Evolutionary conservation across 192 early-diverging fungal genomes (phyloP).

Genomic region (Mortierella alpina): DNA sequence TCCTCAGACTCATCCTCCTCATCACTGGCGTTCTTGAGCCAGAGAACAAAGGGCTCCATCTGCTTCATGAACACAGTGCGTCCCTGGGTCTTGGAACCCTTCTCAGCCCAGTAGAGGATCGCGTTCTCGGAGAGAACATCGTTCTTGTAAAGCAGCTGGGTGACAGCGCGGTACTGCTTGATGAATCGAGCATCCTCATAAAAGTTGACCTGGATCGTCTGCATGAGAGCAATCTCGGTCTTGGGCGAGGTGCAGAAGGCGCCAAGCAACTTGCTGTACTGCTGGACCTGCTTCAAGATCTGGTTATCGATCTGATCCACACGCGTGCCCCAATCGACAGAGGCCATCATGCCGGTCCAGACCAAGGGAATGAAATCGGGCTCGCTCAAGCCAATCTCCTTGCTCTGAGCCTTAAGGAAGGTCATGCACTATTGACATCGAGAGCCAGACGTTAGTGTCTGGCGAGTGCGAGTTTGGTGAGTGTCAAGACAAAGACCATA

Average conservation of each 20-base stretch:
- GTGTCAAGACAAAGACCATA: not conserved
- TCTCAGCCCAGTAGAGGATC: constrained; percentile 94
- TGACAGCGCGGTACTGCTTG: constrained; percentile 87
- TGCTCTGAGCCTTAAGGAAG: constrained; percentile 73
- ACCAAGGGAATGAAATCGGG: constrained; percentile 77
- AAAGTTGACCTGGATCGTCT: constrained; percentile 86
- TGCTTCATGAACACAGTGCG: constrained; percentile 94
- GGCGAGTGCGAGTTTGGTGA: not conserved
- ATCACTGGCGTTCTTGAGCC: constrained; percentile 79
- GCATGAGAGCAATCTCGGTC: constrained; percentile 87
- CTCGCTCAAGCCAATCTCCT: constrained; percentile 81
- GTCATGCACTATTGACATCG: constrained; percentile 62
- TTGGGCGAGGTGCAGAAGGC: constrained; percentile 82
- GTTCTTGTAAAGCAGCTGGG: constrained; percentile 86
- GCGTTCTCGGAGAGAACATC: constrained; percentile 93
- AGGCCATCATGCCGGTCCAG: constrained; percentile 86
- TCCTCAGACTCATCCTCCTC: constrained; percentile 80
- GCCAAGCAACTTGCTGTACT: constrained; percentile 80
- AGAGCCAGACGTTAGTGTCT: not conserved
- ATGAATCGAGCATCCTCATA: constrained; percentile 91
- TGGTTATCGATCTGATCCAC: constrained; percentile 88
- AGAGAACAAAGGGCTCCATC: constrained; percentile 89
- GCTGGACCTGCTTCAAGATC: constrained; percentile 71
- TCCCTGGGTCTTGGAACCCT: constrained; percentile 88
- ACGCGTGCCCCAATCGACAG: constrained; percentile 82